Evolutionary conservation across 2,329 filamentous ascomycete species (phyloP), one percentile per base, ranked within the genome.

Genomic region (Dichotomopilus funicola): DNA sequence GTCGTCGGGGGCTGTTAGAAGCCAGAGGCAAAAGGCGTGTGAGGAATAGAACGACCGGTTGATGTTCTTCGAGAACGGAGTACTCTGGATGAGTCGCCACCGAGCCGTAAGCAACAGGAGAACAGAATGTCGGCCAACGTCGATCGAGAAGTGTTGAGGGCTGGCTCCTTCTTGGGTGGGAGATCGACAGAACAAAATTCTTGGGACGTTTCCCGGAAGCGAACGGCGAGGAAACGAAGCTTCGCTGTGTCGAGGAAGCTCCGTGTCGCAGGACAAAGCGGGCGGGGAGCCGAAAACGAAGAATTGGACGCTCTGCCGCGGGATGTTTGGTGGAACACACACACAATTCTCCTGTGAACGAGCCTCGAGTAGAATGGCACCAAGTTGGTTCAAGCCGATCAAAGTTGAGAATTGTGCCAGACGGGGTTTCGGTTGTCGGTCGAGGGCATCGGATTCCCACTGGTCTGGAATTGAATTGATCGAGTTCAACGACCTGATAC

Each of bases 201-300:
- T 19, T 61, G 54, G 59, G 54, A 54, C 60, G 60, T 63, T 63
- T 66, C 61, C 60, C 50, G 58, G n/a, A 51, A 61, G 57, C 60
- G 60, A 62, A 60, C 55, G 44, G 59, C 57, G 62, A 60, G 63
- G 63, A 68, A 70, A 70, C 66, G 63, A 63, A 63, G 57, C 51
- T 62, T 59, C 65, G 61, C 64, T 70, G 46, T 58, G 57, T 57
- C 61, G 69, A 68, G 66, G 68, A 48, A 64, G 56, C 58, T 64
- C 64, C 60, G 68, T 71, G 71, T 75, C 70, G 71, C 72, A 74
- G 71, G 64, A 70, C 67, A 64, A 57, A 27, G 19, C 19, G 19
- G 19, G 19, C 19, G 19, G 19, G 45, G 53, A 54, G 56, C 44
- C 38, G 59, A 57, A 57, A 53, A 55, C 55, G 61, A 57, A 57